A percentile compares a stretch with the other conserved stretches of the same genome.
Conservation (phyloP, 2,329 filamentous ascomycete species). For the Cordyceps farinosa region DNA sequence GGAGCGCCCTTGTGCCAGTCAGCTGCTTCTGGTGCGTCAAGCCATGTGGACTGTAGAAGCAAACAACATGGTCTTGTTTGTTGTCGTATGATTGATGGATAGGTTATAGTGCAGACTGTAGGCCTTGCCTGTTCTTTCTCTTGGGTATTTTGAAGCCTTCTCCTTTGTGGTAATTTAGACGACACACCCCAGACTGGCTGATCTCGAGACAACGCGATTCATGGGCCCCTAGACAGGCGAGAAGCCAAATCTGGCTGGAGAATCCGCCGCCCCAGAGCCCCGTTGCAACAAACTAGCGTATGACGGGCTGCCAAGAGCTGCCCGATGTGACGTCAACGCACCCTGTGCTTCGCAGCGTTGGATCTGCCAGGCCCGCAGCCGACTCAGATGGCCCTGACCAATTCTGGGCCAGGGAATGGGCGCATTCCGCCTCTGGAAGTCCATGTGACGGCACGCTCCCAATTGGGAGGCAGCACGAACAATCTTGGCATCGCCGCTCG, state of each 20-base stretch:
- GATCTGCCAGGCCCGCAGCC: constrained; percentile 15
- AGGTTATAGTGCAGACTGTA: neutral
- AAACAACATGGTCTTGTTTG: neutral
- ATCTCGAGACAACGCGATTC: constrained; percentile 3
- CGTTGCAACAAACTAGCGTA: constrained; percentile 4
- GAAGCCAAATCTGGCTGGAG: constrained; percentile 1
- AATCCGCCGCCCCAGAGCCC: neutral
- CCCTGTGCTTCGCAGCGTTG: constrained; percentile 4
- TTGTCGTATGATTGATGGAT: neutral
- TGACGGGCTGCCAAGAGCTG: neutral
- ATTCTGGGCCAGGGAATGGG: neutral
- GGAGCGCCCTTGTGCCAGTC: neutral
- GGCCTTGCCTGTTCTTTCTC: neutral
- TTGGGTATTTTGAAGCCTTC: neutral
- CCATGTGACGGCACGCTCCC: neutral
- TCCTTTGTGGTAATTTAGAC: neutral
- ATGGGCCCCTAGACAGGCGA: neutral
- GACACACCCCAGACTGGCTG: neutral
- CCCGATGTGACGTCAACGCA: constrained; percentile 11
- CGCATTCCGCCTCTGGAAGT: constrained; percentile 9
- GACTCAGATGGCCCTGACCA: constrained; percentile 16
- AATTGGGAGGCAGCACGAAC: constrained; percentile 8
- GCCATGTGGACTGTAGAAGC: neutral
- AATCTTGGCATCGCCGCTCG: constrained; percentile 3
- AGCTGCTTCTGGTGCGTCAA: neutral